Evolutionary conservation across 2,329 filamentous ascomycete species (phyloP).

Genomic region (Arthrobotrys pseudoclavata): DNA sequence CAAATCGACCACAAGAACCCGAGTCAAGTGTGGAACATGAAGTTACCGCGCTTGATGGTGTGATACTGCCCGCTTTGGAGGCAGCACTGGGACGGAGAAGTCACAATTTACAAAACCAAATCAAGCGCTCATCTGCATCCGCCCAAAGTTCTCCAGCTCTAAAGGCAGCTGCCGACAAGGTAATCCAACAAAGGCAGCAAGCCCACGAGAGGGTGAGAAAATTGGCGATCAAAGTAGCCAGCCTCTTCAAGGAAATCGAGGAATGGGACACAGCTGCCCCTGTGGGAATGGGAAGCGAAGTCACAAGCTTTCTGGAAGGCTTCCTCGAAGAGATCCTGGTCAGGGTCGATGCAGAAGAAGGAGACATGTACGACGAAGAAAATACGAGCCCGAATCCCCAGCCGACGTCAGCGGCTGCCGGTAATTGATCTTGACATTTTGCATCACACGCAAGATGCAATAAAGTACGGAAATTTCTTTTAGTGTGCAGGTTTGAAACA

Average conservation of each 20-base stretch:
- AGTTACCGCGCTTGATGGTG: slow-evolving; percentile 87
- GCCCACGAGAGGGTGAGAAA: slow-evolving; percentile 86
- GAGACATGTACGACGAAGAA: slow-evolving; percentile 65
- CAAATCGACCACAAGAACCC: slow-evolving; percentile 34
- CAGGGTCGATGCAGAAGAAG: slow-evolving; percentile 87
- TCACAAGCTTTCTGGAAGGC: slow-evolving; percentile 89
- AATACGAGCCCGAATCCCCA: slow-evolving; percentile 41
- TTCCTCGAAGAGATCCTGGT: slow-evolving; percentile 94
- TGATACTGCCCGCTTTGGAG: slow-evolving; percentile 92
- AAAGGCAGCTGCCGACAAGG: slow-evolving; percentile 65
- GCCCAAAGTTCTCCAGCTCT: slow-evolving; percentile 56
- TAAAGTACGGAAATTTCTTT: slow-evolving; percentile 35
- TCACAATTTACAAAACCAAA: slow-evolving; percentile 70
- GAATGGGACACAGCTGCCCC: slow-evolving; percentile 86
- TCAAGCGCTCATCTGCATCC: slow-evolving; percentile 61
- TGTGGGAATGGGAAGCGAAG: slow-evolving; percentile 93
- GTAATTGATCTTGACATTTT: slow-evolving; percentile 33
- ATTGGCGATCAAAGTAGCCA: slow-evolving; percentile 84
- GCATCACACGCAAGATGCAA: slow-evolving; percentile 16
- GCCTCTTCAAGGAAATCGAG: slow-evolving; percentile 90
- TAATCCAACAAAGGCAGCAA: slow-evolving; percentile 77
- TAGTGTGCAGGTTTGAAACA: slow-evolving; percentile 37
- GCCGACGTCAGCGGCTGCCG: slow-evolving; percentile 12
- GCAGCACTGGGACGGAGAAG: slow-evolving; percentile 85
- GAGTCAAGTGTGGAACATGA: slow-evolving; percentile 70